phyloP scores from a whole-genome alignment of 2,329 filamentous ascomycete species.

The Exophiala aquamarina region DNA sequence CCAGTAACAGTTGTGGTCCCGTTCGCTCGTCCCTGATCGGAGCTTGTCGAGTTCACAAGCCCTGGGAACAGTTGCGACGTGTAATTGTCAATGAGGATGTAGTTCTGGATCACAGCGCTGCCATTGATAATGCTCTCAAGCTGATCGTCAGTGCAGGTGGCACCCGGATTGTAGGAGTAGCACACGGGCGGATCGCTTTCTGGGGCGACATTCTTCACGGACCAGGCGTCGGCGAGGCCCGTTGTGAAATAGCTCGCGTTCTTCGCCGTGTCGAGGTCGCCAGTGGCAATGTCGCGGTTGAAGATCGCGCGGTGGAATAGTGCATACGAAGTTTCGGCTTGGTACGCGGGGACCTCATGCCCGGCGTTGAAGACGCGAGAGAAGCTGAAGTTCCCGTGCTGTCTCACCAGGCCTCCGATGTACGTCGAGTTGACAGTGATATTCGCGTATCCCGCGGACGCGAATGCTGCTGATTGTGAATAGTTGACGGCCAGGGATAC shows the following conservation, averaged over 20 bases:
- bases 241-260: slow-evolving; percentile 13
- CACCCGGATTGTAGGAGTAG: slow-evolving; percentile 41
- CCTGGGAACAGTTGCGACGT: slow-evolving; percentile 3
- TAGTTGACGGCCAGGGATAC: slow-evolving; percentile 48
- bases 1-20: too few relatives aligned
- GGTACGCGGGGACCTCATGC: slow-evolving; percentile 34
- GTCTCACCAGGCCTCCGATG: slow-evolving; percentile 42
- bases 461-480: slow-evolving; percentile 39
- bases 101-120: slow-evolving; percentile 48
- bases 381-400: slow-evolving; percentile 43
- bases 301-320: slow-evolving; percentile 38
- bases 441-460: slow-evolving; percentile 43
- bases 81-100: slow-evolving; percentile 40
- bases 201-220: slow-evolving; percentile 37
- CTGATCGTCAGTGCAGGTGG: slow-evolving; percentile 48
- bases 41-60: too few relatives aligned
- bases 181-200: slow-evolving; percentile 43
- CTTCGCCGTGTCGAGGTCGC: slow-evolving; percentile 18
- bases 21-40: too few relatives aligned
- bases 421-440: slow-evolving; percentile 34
- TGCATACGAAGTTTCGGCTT: slow-evolving; percentile 38
- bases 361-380: slow-evolving; percentile 38
- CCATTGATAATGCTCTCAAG: slow-evolving; percentile 43
- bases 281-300: slow-evolving; percentile 37
- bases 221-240: slow-evolving; percentile 9